These are phyloP conservation scores for Raffaelea albimanens DNA, from an alignment of 2,329 filamentous ascomycete genomes.

Conservation along the genomic window DNA sequence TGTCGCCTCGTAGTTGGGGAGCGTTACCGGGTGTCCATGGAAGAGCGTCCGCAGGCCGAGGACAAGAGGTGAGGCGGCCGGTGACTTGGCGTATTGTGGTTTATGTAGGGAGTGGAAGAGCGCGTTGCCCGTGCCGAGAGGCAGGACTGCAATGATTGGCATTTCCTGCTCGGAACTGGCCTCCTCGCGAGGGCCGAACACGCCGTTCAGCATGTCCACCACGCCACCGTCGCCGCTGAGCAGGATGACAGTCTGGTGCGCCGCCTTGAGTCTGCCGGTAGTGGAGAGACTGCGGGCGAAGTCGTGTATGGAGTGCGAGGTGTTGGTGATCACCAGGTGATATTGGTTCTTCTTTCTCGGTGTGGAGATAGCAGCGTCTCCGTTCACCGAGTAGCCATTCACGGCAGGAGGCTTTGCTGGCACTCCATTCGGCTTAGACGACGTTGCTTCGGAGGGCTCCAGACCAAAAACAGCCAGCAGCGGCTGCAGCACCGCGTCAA, in stretches of 20 bases:
- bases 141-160: constrained; percentile 44
- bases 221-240: constrained; percentile 84
- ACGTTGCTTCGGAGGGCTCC: constrained; percentile 1
- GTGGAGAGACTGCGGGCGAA: constrained; percentile 37
- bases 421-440: no score
- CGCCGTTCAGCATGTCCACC: constrained; percentile 69
- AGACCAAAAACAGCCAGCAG: constrained; percentile 39
- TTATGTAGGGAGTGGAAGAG: constrained; percentile 55
- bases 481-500: constrained; percentile 43
- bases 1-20: constrained; percentile 53
- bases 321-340: constrained; percentile 52
- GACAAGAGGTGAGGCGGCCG: constrained; percentile 31
- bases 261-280: constrained; percentile 11
- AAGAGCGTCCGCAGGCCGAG: constrained; percentile 51
- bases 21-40: constrained; percentile 37
- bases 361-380: not conserved
- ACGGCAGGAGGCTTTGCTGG: no score
- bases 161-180: no score
- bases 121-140: constrained; percentile 57
- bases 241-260: constrained; percentile 51
- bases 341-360: constrained; percentile 23
- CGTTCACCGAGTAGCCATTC: not conserved
- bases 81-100: constrained; percentile 34
- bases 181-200: constrained; percentile 12
- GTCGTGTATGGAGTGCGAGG: constrained; percentile 51